phyloP scores from a whole-genome alignment of 352 stramenopile genomes.

The Globisporangium lucens region DNA sequence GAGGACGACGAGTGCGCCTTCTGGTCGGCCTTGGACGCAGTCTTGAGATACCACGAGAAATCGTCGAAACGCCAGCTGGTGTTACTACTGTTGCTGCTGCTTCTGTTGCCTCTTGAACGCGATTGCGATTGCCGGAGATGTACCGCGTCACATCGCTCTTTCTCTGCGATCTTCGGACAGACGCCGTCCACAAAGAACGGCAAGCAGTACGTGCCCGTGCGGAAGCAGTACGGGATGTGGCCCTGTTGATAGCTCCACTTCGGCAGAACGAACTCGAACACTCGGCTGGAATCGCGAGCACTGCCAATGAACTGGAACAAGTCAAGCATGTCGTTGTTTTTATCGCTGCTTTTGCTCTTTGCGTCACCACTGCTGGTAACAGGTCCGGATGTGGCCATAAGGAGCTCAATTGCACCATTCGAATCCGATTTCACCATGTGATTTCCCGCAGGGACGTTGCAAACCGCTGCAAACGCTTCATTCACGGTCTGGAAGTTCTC shows the following conservation, averaged over 20 bases:
- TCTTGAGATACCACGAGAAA: slow-evolving; percentile 29
- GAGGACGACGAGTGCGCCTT: not conserved
- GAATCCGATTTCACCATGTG: slow-evolving; percentile 29
- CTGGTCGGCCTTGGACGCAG: slow-evolving; percentile 14
- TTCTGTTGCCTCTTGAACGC: not conserved
- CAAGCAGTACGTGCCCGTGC: slow-evolving; percentile 48
- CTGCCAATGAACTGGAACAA: slow-evolving; percentile 10
- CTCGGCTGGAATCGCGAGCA: not conserved
- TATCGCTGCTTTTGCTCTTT: not conserved
- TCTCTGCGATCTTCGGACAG: slow-evolving; percentile 32
- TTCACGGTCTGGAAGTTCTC: slow-evolving; percentile 37
- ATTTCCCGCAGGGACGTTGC: slow-evolving; percentile 33
- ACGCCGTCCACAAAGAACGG: slow-evolving; percentile 43
- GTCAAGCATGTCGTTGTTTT: not conserved
- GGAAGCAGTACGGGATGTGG: slow-evolving; percentile 57
- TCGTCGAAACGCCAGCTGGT: slow-evolving; percentile 41
- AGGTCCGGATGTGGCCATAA: not conserved
- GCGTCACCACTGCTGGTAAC: not conserved
- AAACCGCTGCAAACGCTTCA: slow-evolving; percentile 25
- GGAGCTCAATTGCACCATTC: slow-evolving; percentile 12
- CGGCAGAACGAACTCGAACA: slow-evolving; percentile 28
- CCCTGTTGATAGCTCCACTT: slow-evolving; percentile 39
- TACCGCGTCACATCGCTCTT: slow-evolving; percentile 34
- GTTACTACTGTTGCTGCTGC: not conserved
- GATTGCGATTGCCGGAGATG: slow-evolving; percentile 29